Evolutionary conservation across 2,329 filamentous ascomycete species (phyloP), one percentile per base, ranked within the genome.

Genomic region (Sclerotinia trifoliorum): DNA sequence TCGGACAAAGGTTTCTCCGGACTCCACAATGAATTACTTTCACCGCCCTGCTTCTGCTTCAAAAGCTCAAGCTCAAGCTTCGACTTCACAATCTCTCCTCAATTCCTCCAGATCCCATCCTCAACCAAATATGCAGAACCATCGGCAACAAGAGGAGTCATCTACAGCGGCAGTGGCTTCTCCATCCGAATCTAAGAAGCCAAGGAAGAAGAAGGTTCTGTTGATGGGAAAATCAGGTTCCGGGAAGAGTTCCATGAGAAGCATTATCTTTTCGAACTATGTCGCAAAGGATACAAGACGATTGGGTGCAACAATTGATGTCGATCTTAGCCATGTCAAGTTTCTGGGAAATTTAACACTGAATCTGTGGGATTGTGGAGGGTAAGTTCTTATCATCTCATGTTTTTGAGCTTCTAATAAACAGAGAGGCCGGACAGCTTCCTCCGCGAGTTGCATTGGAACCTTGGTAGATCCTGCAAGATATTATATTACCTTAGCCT

Each of bases 201-300:
- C 86, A 75, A 92, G 93, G 83, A 94, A 94, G 85, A 92, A 92
- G 82, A 94, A 94, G 85, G 91, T 94, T 64, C 83, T 94, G 62
- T 83, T 94, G 71, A 94, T 94, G 95, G 95, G 95, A 74, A 97
- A 97, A 83, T 96, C 92, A 71, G 95, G 95, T 66, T 97, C 94
- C 0, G 95, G 95, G 67, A 99, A 99, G 81, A 97, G 94, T 54
- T 97, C 93, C 68, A 99, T 99, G 95, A 88, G 95, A 72, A 95
- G 91, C 77, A 98, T 99, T 77, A 97, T 99, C 79, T 99, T 99
- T 81, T 97, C 92, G 83, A 98, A 98, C 80, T 98, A 97, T 79
- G 94, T 98, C 73, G 95, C 95, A 68, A 93, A 96, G 78, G 95
- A 99, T 79, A 97, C 97, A 8, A 86, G 95, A 51, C 85, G 95